These are phyloP conservation scores for Metarhizium album DNA, from an alignment of 2,329 filamentous ascomycete genomes.

Conservation along the genomic window DNA sequence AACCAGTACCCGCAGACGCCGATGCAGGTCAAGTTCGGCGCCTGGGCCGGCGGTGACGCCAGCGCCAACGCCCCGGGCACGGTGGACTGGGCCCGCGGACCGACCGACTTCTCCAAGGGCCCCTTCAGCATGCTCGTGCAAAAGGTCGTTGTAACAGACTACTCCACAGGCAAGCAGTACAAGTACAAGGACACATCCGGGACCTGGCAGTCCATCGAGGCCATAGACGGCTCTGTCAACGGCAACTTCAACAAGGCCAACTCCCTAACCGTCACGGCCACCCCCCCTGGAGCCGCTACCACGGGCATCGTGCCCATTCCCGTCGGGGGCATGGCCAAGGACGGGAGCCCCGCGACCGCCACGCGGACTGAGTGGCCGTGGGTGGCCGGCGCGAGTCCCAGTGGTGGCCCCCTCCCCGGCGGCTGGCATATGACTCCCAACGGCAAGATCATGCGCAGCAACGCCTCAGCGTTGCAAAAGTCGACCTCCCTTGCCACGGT, in stretches of 20 bases:
- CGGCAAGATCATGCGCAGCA: constrained; percentile 67
- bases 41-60: constrained; percentile 85
- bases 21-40: constrained; percentile 86
- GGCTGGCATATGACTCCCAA: constrained; percentile 72
- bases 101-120: constrained; percentile 71
- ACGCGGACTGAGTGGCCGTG: constrained; percentile 59
- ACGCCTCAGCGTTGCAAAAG: constrained; percentile 27
- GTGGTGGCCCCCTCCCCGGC: constrained; percentile 52
- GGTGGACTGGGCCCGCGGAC: constrained; percentile 79
- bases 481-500: constrained; percentile 8
- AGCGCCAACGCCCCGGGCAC: constrained; percentile 64
- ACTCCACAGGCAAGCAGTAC: constrained; percentile 84
- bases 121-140: constrained; percentile 82
- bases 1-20: constrained; percentile 88
- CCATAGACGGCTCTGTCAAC: constrained; percentile 70
- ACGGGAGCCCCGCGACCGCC: constrained; percentile 38
- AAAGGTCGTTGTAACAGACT: constrained; percentile 70
- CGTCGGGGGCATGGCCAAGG: constrained; percentile 54
- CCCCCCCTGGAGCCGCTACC: constrained; percentile 52
- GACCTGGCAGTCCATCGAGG: constrained; percentile 69
- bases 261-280: constrained; percentile 38
- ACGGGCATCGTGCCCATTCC: constrained; percentile 56
- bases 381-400: constrained; percentile 44
- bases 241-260: constrained; percentile 47
- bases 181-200: constrained; percentile 70